Evolutionary conservation across 306 rosid genomes (phyloP).

Genomic region (cucumber (Cucumis sativus)): DNA sequence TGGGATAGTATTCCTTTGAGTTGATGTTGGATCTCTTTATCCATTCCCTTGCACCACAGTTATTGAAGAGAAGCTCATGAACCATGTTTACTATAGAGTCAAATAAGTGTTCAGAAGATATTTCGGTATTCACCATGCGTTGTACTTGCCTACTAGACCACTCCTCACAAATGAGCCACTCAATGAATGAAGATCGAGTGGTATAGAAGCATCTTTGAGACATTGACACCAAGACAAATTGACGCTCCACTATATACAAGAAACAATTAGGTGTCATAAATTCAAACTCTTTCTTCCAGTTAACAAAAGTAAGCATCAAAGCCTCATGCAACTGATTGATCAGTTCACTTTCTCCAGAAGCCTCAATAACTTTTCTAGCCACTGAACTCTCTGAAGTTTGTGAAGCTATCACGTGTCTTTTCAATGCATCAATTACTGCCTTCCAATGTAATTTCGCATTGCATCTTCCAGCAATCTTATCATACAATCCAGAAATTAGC

Average conservation of each 20-base stretch:
- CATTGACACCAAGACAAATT: constrained; percentile 18
- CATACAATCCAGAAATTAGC: constrained; percentile 2
- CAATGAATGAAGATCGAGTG: constrained; percentile 38
- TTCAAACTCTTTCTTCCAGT: constrained; percentile 18
- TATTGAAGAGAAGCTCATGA: constrained; percentile 13
- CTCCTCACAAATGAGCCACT: constrained; percentile 35
- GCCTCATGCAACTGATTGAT: constrained; percentile 16
- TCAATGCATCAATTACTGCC: constrained; percentile 15
- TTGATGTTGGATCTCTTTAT: constrained; percentile 13
- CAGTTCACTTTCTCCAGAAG: background rate
- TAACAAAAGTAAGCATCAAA: constrained; percentile 17
- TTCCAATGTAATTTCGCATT: constrained; percentile 19
- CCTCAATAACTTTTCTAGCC: background rate
- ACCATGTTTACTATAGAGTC: constrained; percentile 18
- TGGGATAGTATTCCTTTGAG: constrained; percentile 16
- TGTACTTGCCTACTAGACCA: background rate
- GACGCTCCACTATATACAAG: constrained; percentile 49
- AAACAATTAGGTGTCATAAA: constrained; percentile 41
- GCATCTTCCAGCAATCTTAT: constrained; percentile 1
- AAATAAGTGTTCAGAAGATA: background rate
- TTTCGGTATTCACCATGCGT: background rate
- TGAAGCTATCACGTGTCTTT: background rate
- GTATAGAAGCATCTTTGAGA: constrained; percentile 28
- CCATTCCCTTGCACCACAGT: constrained; percentile 20
- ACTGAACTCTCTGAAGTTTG: background rate